Base-by-base conservation (phyloP, 345 rosid species). In the Corchorus capsularis region DNA sequence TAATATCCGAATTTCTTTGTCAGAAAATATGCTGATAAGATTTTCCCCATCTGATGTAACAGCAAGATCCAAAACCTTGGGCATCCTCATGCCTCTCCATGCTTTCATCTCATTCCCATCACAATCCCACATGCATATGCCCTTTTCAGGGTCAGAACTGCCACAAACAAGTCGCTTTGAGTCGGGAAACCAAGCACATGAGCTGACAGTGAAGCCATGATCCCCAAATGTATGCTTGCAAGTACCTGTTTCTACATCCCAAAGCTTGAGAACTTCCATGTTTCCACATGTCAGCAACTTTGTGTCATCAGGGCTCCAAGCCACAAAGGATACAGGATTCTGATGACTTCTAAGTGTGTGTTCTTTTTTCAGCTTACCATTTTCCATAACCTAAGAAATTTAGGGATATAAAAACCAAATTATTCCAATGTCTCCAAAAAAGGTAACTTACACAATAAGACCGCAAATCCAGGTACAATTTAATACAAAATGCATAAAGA, bases 111-210 rank as follows among this genome's bases (percentile, higher is more conserved):
- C 96, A 10, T 90, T 93, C 8, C 99, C 98, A 69, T 90, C 89
- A 52, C 88, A 88, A 74, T 92, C 97, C 96, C 91, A 93, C 90
- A 95, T 83, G 83, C 84, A 87, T 78, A 95, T 91, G 82, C 98
- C 96, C 78, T 85, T 93, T 72, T 88, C 92, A 4, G 94, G 91
- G 37, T 89, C 91, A 75, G 91, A 89, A 86, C 97, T 90, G 85
- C 98, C 98, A 82, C 94, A 93, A 19, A 91, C 92, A 79, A 93
- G 86, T 79, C 85, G 88, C 75, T 86, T 86, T 79, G 97, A 95
- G 89, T 93, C 96, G 49, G 98, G 98, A 86, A 93, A 92, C 97
- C 98, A 95, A 82, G 97, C 96, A 83, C 97, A 93, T 62, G 98
- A 91, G 88, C 97, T 89, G 79, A 91, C 93, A 22, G 86, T 78